These are phyloP conservation scores for Nadsonia starkeyi-henricii DNA, from an alignment of 1,139 yeast species.

Conservation along the genomic window DNA sequence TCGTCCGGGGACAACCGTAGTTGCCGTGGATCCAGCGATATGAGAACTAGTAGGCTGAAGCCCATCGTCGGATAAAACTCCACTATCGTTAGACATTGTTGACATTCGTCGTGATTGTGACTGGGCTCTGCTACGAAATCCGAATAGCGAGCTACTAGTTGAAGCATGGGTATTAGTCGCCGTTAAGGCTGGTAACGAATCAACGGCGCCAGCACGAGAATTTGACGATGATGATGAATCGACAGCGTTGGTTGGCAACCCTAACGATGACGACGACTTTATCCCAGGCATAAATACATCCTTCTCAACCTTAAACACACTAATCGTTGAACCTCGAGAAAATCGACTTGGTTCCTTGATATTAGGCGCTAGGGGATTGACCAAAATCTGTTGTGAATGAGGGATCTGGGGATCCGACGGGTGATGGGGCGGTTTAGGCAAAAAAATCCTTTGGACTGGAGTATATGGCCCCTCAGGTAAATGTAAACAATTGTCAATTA, in stretches of 20 bases:
- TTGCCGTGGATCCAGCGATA: neutral
- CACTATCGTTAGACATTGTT: neutral
- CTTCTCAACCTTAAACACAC: neutral
- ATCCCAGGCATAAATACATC: neutral
- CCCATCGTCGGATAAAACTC: neutral
- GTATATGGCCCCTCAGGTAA: constrained; percentile 20
- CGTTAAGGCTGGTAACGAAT: neutral
- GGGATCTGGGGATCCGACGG: constrained; percentile 20
- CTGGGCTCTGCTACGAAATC: neutral
- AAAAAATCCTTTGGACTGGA: constrained; percentile 19
- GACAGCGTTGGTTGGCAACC: too few species aligned
- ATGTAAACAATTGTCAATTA: neutral
- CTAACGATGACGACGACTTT: neutral
- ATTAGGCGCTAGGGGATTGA: constrained; percentile 26
- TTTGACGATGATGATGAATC: neutral
- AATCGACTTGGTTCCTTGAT: constrained; percentile 17
- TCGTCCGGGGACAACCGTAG: neutral
- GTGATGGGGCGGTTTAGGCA: constrained; percentile 25
- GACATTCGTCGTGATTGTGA: neutral
- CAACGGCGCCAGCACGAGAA: neutral
- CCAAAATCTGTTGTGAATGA: constrained; percentile 17
- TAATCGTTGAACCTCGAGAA: constrained; percentile 17
- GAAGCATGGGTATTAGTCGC: neutral
- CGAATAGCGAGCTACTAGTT: neutral
- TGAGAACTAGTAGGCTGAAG: neutral